phyloP scores from a whole-genome alignment of 495 filamentous ascomycete species.

The Evernia prunastri region DNA sequence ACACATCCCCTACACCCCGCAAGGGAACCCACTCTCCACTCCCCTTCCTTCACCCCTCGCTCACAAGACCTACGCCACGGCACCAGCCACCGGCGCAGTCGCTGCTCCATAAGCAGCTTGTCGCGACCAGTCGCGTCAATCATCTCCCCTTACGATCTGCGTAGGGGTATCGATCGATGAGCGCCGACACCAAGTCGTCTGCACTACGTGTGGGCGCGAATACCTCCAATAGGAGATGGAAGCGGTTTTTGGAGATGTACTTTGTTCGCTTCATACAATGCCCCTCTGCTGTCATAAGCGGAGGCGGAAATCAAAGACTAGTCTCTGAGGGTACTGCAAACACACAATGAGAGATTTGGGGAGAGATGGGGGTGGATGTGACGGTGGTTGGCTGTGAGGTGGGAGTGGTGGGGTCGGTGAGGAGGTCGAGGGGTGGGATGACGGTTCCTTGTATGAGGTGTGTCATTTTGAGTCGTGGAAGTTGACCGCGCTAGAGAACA shows the following conservation, averaged over 20 bases:
- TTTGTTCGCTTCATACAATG: constrained; percentile 62
- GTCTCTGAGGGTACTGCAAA: constrained; percentile 72
- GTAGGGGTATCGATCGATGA: constrained; percentile 53
- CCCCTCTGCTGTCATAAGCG: constrained; percentile 45
- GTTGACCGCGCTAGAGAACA: not conserved
- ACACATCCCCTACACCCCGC: constrained; percentile 38
- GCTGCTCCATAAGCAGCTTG: constrained; percentile 27
- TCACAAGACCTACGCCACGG: constrained; percentile 47
- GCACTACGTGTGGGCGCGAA: constrained; percentile 28
- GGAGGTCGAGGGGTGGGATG: constrained; percentile 19
- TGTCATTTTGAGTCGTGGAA: not conserved
- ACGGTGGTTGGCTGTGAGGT: not conserved
- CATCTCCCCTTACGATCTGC: constrained; percentile 50
- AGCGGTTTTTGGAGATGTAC: constrained; percentile 80
- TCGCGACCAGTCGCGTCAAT: constrained; percentile 71
- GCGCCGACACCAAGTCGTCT: constrained; percentile 49
- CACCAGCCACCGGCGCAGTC: constrained; percentile 47
- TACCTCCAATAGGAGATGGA: constrained; percentile 38
- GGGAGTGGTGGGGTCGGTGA: constrained; percentile 16
- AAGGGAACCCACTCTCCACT: constrained; percentile 37
- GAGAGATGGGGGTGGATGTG: constrained; percentile 3
- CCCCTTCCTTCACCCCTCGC: constrained; percentile 38
- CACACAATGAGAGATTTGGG: constrained; percentile 55
- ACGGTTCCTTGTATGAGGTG: constrained; percentile 19
- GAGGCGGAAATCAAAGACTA: constrained; percentile 84